A percentile compares a stretch with the other conserved stretches of the same genome.
Evolutionary conservation across 768 basidiomycete genomes (phyloP).

Genomic region (Sporobolomyces pararoseus): DNA sequence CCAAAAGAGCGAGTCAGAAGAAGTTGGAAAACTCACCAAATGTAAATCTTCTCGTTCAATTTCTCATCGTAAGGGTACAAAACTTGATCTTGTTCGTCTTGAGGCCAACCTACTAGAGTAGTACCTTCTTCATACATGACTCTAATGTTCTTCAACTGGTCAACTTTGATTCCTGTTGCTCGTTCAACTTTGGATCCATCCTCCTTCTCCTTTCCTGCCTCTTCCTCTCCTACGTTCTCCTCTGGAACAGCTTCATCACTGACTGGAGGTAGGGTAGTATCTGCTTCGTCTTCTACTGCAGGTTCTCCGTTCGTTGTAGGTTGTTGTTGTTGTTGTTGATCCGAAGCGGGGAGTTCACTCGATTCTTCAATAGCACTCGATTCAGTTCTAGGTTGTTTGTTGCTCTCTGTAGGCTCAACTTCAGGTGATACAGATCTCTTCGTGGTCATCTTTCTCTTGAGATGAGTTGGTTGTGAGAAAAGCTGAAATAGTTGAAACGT

Average conservation of each 20-base stretch:
- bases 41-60: constrained; percentile 25
- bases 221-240: neutral
- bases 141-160: neutral
- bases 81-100: neutral
- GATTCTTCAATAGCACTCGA: neutral
- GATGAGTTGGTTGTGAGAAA: too few species aligned
- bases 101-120: neutral
- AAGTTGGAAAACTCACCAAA: constrained; percentile 18
- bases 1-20: neutral
- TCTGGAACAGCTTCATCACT: neutral
- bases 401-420: neutral
- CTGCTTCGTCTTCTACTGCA: too few species aligned
- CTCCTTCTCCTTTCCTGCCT: neutral
- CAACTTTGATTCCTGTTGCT: constrained; percentile 4
- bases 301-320: too few species aligned
- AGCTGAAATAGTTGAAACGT: too few species aligned
- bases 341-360: neutral
- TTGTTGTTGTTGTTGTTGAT: too few species aligned
- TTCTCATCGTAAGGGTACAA: constrained; percentile 2
- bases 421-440: constrained; percentile 5
- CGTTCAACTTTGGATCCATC: neutral
- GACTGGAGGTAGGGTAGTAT: too few species aligned
- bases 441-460: too few species aligned
- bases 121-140: constrained; percentile 1
- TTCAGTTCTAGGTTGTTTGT: neutral